phyloP scores from a whole-genome alignment of 2,329 filamentous ascomycete species.

The Sphaerostilbella broomeana region DNA sequence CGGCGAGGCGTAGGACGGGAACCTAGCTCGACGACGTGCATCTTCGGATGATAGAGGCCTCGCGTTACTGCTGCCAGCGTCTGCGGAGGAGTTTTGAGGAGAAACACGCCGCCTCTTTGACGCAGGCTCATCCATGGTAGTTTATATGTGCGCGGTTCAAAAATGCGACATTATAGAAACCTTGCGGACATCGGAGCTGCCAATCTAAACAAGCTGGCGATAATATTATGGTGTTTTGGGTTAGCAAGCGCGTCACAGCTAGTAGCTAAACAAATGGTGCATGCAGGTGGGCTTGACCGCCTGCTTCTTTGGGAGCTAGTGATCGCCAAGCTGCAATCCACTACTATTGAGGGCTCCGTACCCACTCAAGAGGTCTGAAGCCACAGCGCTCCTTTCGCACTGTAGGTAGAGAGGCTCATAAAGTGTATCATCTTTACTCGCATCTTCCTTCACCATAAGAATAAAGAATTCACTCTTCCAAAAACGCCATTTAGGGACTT shows the following conservation, averaged over 20 bases:
- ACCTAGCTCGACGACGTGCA: constrained; percentile 24
- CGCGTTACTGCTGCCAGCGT: constrained; percentile 23
- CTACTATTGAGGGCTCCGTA: no score
- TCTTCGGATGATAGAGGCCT: constrained; percentile 15
- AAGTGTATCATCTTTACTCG: no score
- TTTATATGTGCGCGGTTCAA: background rate
- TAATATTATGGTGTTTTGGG: constrained; percentile 10
- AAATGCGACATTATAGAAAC: background rate
- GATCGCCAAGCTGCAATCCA: no score
- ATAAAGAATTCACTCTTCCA: no score
- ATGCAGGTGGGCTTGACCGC: constrained; percentile 3
- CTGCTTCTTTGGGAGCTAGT: background rate
- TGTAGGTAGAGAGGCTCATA: no score
- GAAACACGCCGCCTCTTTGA: constrained; percentile 60
- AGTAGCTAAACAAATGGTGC: constrained; percentile 8
- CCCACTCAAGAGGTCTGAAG: no score
- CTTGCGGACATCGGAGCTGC: background rate
- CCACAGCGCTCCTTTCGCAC: no score
- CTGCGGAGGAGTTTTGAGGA: constrained; percentile 37
- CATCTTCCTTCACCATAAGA: no score
- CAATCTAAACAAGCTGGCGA: constrained; percentile 4
- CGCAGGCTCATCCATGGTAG: constrained; percentile 46
- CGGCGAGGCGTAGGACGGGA: constrained; percentile 59
- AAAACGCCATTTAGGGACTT: no score
- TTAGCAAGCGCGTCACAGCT: constrained; percentile 10